Base-by-base conservation (phyloP, 1,139 yeast species). In the Kluyveromyces sp. region DNA sequence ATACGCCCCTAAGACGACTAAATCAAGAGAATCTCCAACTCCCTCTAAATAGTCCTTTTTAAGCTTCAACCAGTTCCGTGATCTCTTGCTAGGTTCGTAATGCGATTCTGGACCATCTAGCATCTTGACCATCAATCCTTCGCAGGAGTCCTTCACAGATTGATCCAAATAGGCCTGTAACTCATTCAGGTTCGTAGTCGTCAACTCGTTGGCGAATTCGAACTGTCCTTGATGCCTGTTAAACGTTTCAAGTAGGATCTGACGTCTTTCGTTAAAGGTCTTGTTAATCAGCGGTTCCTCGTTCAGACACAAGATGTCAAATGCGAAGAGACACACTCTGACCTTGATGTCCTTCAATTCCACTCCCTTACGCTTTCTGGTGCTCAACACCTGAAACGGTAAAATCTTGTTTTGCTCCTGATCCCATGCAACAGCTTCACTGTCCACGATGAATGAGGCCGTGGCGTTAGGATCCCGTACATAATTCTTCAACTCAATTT, bases 341-440 rank as follows among this genome's bases (percentile, higher is more conserved):
- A 94, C 96, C 52, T 83, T 87, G 53, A 92, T 86, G 49, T 87
- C 94, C 40, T 80, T 81, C 46, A 83, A 83, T 42, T 83, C 82
- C 8, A 92, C 98, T 52, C 83, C 96, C 63, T 92, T 94, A 44
- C 97, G 76, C 64, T 92, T 92, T 61, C 99, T 77, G 0, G 98
- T 92, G 1, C 96, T 83, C 41, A 92, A 67, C 0, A 87, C 82
- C 63, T 92, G 99, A 65, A 92, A 92, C 0, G 99, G 98, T 46
- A 92, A 67, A 45, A 94, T 89, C 60, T 83, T 85, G 25, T 78
- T 65, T 17, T 74, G 71, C 39, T 71, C 80, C 47, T 82, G 70
- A 62, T 92, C 96, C 95, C 96, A 92, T 0, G 98, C 99, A n/a
- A 94, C 98, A 4, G 96, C 96, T 64, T 92, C 99, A 65, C 96